phyloP scores from a whole-genome alignment of 306 rosid species.

The Alnus glutinosa region DNA sequence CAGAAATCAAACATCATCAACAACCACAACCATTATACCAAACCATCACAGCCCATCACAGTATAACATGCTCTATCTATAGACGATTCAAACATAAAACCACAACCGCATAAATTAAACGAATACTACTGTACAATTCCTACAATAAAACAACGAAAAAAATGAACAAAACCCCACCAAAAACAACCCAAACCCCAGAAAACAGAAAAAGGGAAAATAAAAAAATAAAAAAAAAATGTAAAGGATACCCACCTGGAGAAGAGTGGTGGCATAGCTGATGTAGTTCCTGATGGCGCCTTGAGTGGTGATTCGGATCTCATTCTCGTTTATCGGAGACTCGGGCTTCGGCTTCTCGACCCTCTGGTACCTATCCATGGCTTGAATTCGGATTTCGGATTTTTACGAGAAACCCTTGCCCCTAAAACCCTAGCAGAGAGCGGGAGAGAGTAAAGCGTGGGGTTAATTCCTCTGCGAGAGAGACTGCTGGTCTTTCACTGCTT shows the following conservation, averaged over 20 bases:
- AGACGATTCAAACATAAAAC: neutral
- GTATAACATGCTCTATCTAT: neutral
- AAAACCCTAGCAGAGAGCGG: slow-evolving; percentile 54
- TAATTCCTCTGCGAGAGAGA: slow-evolving; percentile 7
- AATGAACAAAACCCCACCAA: neutral
- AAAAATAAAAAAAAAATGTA: neutral
- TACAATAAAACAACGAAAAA: neutral
- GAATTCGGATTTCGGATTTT: slow-evolving; percentile 9
- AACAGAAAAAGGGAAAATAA: neutral
- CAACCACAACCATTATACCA: neutral
- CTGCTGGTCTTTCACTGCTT: slow-evolving; percentile 21
- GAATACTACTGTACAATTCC: neutral
- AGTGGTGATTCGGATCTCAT: slow-evolving; percentile 91
- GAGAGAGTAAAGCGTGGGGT: neutral
- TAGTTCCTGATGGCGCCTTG: slow-evolving; percentile 97
- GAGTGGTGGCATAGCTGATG: slow-evolving; percentile 92
- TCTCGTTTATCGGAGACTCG: slow-evolving; percentile 78
- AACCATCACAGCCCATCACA: neutral
- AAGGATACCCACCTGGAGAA: slow-evolving; percentile 76
- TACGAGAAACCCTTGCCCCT: slow-evolving; percentile 48
- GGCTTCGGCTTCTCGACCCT: slow-evolving; percentile 84
- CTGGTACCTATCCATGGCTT: slow-evolving; percentile 88
- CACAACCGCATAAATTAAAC: neutral
- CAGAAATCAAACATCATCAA: neutral
- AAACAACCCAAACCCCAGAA: neutral